Base-by-base conservation (phyloP, 768 basidiomycete species). In the Termitomyces sp. region DNA sequence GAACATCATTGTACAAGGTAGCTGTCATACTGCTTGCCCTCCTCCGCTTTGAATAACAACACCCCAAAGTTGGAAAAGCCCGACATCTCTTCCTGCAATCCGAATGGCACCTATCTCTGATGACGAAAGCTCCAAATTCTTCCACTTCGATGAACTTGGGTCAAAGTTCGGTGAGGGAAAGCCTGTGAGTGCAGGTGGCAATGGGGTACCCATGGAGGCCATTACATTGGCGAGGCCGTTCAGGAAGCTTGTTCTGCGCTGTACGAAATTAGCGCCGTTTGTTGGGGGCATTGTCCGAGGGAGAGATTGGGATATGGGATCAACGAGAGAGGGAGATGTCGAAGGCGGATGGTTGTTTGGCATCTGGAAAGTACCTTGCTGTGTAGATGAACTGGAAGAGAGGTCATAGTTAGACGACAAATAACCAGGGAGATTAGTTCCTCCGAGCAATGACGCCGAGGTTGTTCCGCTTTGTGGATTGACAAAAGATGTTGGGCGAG, bases 101-200 rank as follows among this genome's bases (percentile, higher is more conserved):
- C 83, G 82, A 68, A 92, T 77, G 41, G 78, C 72, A 33, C 92
- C 91, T 11, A 78, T 62, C 60, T 88, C 87, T 55, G 74, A 66
- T 55, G 74, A 66, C 11, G 84, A 80, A 28, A 80, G 74, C 58
- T 92, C 88, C 58, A 93, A 72, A 53, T 73, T 71, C 65, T 83
- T 82, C 85, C 87, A 92, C 22, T 73, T 78, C 1, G 90, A 84
- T 44, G 73, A 78, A 46, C 68, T 69, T 28, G 81, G 84, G 68
- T 93, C 90, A 62, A 83, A 92, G 52, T 72, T 74, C 4, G 80
- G 74, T 52, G 78, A 77, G 18, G 79, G 74, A 49, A 84, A 65
- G 47, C 88, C 86, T 10, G 87, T 90, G 59, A 92, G 75, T 18
- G 79, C 69, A n/a, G 88, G 88, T 3, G 92, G 92, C 3, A 93